Evolutionary conservation across 176 grass and related monocot genomes (phyloP).

Genomic region (Ensete glaucum): DNA sequence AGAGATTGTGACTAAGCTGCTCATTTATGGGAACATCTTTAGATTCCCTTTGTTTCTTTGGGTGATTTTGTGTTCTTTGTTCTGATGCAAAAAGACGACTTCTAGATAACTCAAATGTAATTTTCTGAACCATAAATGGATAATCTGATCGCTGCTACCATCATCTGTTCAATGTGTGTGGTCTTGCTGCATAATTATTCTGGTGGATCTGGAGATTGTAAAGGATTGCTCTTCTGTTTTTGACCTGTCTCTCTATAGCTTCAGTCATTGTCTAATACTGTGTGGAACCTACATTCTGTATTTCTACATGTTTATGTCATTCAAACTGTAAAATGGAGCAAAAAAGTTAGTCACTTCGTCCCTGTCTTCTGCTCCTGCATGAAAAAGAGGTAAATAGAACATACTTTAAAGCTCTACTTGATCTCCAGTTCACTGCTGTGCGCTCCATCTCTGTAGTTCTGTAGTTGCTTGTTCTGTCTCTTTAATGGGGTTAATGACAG

Average conservation of each 20-base stretch:
- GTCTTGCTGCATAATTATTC: too few species aligned
- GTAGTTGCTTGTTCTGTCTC: not conserved
- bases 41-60: too few species aligned
- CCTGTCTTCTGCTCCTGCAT: too few species aligned
- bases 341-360: not conserved
- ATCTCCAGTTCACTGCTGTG: not conserved
- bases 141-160: too few species aligned
- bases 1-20: too few species aligned
- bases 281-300: not conserved
- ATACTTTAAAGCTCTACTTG: not conserved
- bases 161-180: too few species aligned
- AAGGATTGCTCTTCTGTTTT: not conserved
- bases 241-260: not conserved
- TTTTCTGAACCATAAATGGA: too few species aligned
- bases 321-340: not conserved
- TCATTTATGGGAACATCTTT: too few species aligned
- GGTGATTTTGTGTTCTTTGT: too few species aligned
- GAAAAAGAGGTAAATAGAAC: not conserved
- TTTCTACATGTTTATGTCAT: not conserved
- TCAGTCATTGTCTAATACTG: not conserved
- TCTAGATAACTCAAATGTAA: too few species aligned
- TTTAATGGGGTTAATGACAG: not conserved
- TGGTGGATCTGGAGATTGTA: not conserved
- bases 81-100: too few species aligned
- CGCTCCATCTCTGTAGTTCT: too few species aligned